Evolutionary conservation across 768 basidiomycete species (phyloP).

Genomic region (Auricularia auricula-judae): DNA sequence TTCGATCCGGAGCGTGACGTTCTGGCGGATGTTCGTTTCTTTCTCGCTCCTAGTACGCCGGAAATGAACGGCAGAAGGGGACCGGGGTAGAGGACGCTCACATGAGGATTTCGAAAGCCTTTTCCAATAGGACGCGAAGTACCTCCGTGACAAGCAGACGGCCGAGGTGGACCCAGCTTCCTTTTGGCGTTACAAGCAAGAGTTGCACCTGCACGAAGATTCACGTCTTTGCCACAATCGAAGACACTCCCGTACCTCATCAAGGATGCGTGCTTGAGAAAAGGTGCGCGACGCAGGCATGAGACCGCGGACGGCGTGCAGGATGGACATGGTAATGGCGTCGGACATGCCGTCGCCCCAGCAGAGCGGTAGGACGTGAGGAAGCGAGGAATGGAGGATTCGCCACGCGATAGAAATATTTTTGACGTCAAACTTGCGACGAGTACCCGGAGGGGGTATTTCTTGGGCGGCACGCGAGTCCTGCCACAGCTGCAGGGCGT

Average conservation of each 20-base stretch:
- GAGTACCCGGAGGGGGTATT: slow-evolving; percentile 46
- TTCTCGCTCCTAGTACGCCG: slow-evolving; percentile 43
- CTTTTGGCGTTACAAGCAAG: slow-evolving; percentile 56
- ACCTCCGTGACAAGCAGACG: slow-evolving; percentile 53
- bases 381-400: slow-evolving; percentile 41
- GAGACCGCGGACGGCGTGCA: slow-evolving; percentile 62
- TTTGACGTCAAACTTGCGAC: slow-evolving; percentile 44
- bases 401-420: slow-evolving; percentile 49
- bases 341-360: slow-evolving; percentile 56
- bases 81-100: slow-evolving; percentile 27
- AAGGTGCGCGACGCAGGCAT: slow-evolving; percentile 78
- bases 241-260: slow-evolving; percentile 46
- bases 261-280: slow-evolving; percentile 76
- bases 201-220: slow-evolving; percentile 44
- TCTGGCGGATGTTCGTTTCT: slow-evolving; percentile 61
- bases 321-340: slow-evolving; percentile 47
- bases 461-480: not conserved
- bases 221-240: not conserved
- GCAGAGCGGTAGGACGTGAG: slow-evolving; percentile 39
- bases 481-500: slow-evolving; percentile 3
- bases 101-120: slow-evolving; percentile 60
- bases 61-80: slow-evolving; percentile 7
- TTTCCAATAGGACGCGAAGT: slow-evolving; percentile 50
- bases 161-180: slow-evolving; percentile 56
- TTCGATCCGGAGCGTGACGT: slow-evolving; percentile 65